Evolutionary conservation across 495 filamentous ascomycete genomes (phyloP).

Genomic region (Neurospora sp.): DNA sequence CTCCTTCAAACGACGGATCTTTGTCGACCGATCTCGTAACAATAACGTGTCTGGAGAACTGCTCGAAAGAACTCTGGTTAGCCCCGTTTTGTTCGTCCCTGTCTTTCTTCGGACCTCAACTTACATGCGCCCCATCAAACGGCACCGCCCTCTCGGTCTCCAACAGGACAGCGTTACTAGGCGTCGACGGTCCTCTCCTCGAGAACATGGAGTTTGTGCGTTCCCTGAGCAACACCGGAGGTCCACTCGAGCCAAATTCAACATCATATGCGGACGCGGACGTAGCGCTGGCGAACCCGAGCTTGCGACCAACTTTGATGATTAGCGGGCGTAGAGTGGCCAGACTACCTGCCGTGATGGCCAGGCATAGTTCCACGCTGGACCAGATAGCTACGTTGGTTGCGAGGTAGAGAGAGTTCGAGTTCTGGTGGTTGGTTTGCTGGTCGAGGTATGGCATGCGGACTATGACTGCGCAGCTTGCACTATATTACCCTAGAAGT

Average conservation of each 20-base stretch:
- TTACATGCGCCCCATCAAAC: background rate
- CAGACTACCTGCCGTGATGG: slow-evolving; percentile 21
- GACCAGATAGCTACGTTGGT: slow-evolving; percentile 25
- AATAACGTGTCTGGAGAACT: background rate
- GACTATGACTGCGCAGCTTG: slow-evolving; percentile 19
- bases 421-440: background rate
- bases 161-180: background rate
- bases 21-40: background rate
- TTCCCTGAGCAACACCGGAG: background rate
- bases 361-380: slow-evolving; percentile 19
- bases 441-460: slow-evolving; percentile 14
- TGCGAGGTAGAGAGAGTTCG: slow-evolving; percentile 19
- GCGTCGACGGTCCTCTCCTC: background rate
- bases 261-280: background rate
- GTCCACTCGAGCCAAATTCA: background rate
- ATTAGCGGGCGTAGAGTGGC: slow-evolving; percentile 23
- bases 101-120: background rate
- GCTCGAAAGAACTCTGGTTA: background rate
- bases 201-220: background rate
- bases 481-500: slow-evolving; percentile 6
- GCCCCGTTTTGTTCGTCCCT: background rate
- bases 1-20: background rate
- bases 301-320: background rate
- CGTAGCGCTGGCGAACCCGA: background rate
- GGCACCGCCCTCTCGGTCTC: background rate